Base-by-base conservation (phyloP, 257 asterid genomes). In the Solanum appendiculatum region DNA sequence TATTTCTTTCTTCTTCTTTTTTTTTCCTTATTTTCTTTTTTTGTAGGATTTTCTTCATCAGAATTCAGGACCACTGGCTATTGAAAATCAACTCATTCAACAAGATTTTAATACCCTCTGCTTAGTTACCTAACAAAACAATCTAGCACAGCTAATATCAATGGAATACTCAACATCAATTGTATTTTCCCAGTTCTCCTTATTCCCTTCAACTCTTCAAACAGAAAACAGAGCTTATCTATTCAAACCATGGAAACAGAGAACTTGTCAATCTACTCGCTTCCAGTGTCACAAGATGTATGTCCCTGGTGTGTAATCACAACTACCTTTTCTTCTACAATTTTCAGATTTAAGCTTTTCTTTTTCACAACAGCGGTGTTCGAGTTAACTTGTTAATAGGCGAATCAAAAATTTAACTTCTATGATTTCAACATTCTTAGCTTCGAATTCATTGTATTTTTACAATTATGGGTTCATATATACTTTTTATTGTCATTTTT, bases 221-320 rank as follows among this genome's bases (percentile, higher is more conserved):
- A 82, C 25, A 87, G 80, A 75, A 86, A 90, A 27, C 87, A 87
- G 80, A 33, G 69, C 80, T 84, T 25, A 75, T 77, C 93, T 91
- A 36, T 86, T 86, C 20, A 85, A 69, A 51, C 93, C 88, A 85
- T 85, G 93, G 92, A 89, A 87, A 36, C 87, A 72, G 44, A 88
- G 89, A 87, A 87, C 86, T 68, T 88, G 88, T 16, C 90, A 18
- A 74, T 81, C 92, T 40, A 87, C 93, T 34, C 88, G 86, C 20
- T 60, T 92, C 86, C 95, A 88, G 27, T 95, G 98, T 68, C 89
- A 92, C 86, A 96, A 96, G 97, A 96, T 96, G 99, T 96, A 90
- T 85, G 99, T 96, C 46, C 98, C 98, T 54, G 99, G 99, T 96
- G 44, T 42, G 93, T 92, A 84, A 80, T 86, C 84, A 36, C 12